These are phyloP conservation scores for Colletotrichum scovillei DNA, from an alignment of 2,329 filamentous ascomycete genomes.

Conservation along the genomic window DNA sequence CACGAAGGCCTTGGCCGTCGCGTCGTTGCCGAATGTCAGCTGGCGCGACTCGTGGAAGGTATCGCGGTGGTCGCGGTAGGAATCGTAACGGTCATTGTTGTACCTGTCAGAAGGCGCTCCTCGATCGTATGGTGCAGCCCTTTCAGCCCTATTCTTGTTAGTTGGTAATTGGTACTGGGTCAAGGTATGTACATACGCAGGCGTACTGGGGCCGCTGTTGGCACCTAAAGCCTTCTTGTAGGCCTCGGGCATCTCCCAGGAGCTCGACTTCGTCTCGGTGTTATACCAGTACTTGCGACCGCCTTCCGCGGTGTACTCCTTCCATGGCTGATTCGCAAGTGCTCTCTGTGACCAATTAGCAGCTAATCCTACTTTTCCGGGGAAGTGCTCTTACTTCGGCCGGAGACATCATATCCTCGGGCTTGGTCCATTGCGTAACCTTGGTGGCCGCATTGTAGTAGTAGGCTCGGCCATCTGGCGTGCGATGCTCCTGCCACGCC, in stretches of 20 bases:
- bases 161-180: conserved; percentile 6
- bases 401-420: conserved; percentile 85
- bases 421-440: conserved; percentile 93
- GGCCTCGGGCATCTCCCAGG: conserved; percentile 91
- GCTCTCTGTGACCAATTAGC: conserved; percentile 69
- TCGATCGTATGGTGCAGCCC: conserved; percentile 55
- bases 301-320: conserved; percentile 87
- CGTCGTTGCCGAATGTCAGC: conserved; percentile 66
- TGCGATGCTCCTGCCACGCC: conserved; percentile 84
- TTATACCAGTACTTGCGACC: conserved; percentile 97
- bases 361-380: conserved; percentile 18
- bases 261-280: conserved; percentile 89
- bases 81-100: conserved; percentile 48
- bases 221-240: conserved; percentile 81
- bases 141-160: conserved; percentile 43
- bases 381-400: conserved; percentile 72
- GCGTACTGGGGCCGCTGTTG: conserved; percentile 56
- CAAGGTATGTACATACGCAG: conserved; percentile 49
- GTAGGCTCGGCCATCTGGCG: conserved; percentile 85
- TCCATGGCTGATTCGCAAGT: conserved; percentile 87
- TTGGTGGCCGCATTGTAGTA: conserved; percentile 92
- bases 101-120: conserved; percentile 48
- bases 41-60: conserved; percentile 66
- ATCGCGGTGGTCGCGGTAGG: conserved; percentile 51
- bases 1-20: conserved; percentile 68